Conservation (phyloP, 164 flowering plant genomes). For the Amborella trichopoda region DNA sequence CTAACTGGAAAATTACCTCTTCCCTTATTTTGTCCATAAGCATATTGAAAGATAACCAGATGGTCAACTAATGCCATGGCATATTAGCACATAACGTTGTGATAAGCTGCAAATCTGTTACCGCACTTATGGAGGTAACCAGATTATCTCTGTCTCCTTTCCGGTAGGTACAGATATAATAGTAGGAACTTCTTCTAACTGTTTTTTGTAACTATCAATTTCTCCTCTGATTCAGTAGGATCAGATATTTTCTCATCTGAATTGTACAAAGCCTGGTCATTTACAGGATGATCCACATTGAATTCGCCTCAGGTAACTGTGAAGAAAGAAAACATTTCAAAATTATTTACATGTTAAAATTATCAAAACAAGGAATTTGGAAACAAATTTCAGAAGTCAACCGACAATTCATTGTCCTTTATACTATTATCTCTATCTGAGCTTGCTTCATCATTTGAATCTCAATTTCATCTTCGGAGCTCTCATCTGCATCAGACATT, state of each 20-base stretch:
- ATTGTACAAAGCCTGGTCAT: conserved; percentile 8
- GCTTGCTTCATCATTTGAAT: conserved; percentile 19
- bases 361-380: too few relatives aligned
- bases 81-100: conserved; percentile 48
- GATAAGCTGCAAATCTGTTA: conserved; percentile 77
- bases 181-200: conserved; percentile 54
- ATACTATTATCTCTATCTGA: conserved; percentile 13
- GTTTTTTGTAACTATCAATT: conserved; percentile 11
- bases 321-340: conserved; percentile 5
- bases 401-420: conserved; percentile 37
- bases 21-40: too few relatives aligned
- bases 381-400: conserved; percentile 64
- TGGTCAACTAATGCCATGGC: too few relatives aligned
- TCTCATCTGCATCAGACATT: conserved; percentile 10
- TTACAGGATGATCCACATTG: conserved; percentile 20
- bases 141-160: conserved; percentile 57
- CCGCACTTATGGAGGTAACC: conserved; percentile 48
- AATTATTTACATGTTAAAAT: too few relatives aligned
- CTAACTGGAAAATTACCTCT: too few relatives aligned
- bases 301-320: conserved; percentile 83
- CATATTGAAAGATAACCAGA: too few relatives aligned
- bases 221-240: conserved; percentile 21
- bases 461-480: conserved; percentile 18
- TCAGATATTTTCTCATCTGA: conserved; percentile 13
- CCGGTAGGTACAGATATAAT: conserved; percentile 88